Base-by-base conservation (phyloP, 2,329 filamentous ascomycete genomes). In the Ilyonectria destructans region DNA sequence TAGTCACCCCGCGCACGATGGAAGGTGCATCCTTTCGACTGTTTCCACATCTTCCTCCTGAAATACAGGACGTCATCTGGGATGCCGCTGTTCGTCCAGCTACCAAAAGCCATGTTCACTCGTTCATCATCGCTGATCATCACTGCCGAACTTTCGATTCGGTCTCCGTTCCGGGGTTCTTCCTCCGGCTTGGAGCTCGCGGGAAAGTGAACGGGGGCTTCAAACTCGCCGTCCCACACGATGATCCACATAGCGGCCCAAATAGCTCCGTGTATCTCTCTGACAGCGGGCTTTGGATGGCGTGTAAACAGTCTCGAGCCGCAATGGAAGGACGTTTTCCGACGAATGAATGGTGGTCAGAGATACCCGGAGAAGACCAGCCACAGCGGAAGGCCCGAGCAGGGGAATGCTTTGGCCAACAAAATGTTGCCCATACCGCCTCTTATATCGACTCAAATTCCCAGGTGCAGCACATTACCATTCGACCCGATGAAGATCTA, bases 261-360 rank as follows among this genome's bases (percentile, higher is more conserved):
- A 72, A 72, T 21, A 67, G 72, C 21, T 72, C 67, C 1, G 58
- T 70, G 9, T 72, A 68, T 35, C 2, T 64, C 4, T 23, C 62
- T 1, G 70, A 72, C 12, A 72, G 70, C 26, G 59, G 45, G 5
- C 63, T 72, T 0, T 72, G 70, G 70, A 60, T 26, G 2, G 6
- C 54, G 4, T 61, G 70, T 6, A 58, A 54, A 13, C 63, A 59
- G 2, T 72, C 70, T 7, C 70, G 67, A 4, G 55, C 31, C 3
- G 70, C 70, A 1, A 68, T 72, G 51, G 60, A 72, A 8, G 35
- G 26, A 12, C 19, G 17, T 0, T 72, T 72, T n/a, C 8, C 1
- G 0, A 70, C 10, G 19, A 72, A 72, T 19, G 67, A 72, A 31
- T 72, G 70, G 70, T 72, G 70, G 67, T 72, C 70, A 3, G 23